A percentile compares a stretch with the other conserved stretches of the same genome.
These are phyloP conservation scores for Mallotus repandus DNA, from an alignment of 441 rosid species.

Conservation along the genomic window DNA sequence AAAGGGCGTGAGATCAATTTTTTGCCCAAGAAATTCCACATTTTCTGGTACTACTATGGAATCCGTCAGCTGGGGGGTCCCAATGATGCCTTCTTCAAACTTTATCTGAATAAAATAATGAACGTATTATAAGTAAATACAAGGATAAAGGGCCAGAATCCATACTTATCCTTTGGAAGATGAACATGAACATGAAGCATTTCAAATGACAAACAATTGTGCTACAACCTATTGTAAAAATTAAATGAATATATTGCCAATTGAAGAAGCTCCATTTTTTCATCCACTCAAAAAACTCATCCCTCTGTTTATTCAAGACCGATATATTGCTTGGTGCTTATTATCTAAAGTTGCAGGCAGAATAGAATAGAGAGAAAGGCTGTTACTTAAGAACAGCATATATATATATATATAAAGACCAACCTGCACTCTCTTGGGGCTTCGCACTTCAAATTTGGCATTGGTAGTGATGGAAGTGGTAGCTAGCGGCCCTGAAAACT, in stretches of 20 bases:
- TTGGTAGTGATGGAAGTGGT: conserved; percentile 76
- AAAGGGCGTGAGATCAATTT: conserved; percentile 69
- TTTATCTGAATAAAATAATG: conserved; percentile 49
- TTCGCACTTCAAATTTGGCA: conserved; percentile 88
- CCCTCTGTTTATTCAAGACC: neutral
- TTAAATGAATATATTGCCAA: neutral
- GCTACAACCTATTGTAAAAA: neutral
- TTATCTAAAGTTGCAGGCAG: neutral
- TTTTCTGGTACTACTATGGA: conserved; percentile 78
- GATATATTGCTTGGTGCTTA: neutral
- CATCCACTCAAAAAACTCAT: neutral
- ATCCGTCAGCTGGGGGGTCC: conserved; percentile 90
- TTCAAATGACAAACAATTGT: neutral
- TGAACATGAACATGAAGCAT: neutral
- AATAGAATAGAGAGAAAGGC: neutral
- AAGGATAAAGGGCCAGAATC: neutral
- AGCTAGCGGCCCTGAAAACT: conserved; percentile 75
- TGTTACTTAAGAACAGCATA: no score
- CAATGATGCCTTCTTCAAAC: conserved; percentile 86
- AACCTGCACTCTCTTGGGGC: conserved; percentile 96
- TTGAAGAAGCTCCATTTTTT: neutral
- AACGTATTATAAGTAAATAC: neutral
- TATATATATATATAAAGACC: neutral
- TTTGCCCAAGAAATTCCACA: conserved; percentile 78
- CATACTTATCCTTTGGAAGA: neutral